Evolutionary conservation across 768 basidiomycete species (phyloP), one percentile per base, ranked within the genome.

Genomic region (Leucocoprinus leucothites): DNA sequence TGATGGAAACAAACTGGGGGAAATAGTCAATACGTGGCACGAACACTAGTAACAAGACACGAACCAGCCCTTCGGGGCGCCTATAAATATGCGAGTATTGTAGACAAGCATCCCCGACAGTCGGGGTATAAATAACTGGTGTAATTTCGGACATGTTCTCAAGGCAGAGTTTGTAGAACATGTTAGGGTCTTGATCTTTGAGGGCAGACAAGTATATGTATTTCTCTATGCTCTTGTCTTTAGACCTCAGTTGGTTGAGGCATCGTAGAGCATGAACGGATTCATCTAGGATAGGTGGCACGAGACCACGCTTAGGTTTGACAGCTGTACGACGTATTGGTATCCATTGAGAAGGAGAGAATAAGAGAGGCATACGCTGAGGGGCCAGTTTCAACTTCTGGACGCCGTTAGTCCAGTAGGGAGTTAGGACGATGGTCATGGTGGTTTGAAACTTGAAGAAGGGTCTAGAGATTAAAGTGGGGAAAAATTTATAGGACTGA

Each of bases 91-190:
- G 82, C 19, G 86, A 89, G 72, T 82, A 94, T 63, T 91, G 86
- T 60, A 91, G 67, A 65, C 92, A 94, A 2, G 93, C 94, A 62
- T 95, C 91, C 22, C 94, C 94, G 25, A 96, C 92, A 13, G 90
- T 92, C 0, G 94, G 94, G 0, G 94, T 96, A 67, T 95, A 96
- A 53, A 96, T 91, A 41, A 94, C 78, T 13, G 94, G 93, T 63
- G 78, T 75, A 75, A 82, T 74, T 61, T 82, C 89, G 25, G 82
- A 62, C 81, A 93, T 84, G 66, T 92, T 77, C 42, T 77, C 75
- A 42, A 88, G 69, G 68, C 89, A 86, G 13, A 94, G 75, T 45
- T 77, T 79, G 72, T 91, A 96, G 72, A 94, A 97, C 67, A 88
- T 80, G 44, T 77, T 68, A 13, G 82, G 80, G 65, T 95, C 86